These are phyloP conservation scores for Rhodotorula taiwanensis DNA, from an alignment of 768 basidiomycete genomes.

Conservation along the genomic window DNA sequence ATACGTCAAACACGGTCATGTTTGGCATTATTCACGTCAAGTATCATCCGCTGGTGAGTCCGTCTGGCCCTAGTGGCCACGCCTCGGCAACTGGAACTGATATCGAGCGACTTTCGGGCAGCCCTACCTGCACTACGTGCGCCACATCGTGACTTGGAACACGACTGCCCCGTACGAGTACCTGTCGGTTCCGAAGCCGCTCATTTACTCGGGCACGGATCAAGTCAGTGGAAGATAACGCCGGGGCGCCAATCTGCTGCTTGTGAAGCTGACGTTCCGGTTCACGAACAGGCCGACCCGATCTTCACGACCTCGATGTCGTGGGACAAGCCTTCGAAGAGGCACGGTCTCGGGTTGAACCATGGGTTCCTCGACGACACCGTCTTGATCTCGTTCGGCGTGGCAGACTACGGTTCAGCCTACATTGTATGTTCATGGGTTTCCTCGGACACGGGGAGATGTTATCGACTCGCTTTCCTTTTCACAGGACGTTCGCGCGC, in stretches of 20 bases:
- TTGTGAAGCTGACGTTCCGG: no score
- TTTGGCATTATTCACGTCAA: conserved; percentile 30
- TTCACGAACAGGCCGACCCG: conserved; percentile 32
- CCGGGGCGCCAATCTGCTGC: no score
- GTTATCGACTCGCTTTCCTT: background rate
- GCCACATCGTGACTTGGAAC: conserved; percentile 28
- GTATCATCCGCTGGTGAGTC: conserved; percentile 19
- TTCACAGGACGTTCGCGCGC: conserved; percentile 14
- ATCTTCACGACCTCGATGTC: conserved; percentile 27
- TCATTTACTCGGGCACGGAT: conserved; percentile 24
- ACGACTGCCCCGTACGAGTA: conserved; percentile 29
- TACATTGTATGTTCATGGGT: conserved; percentile 2
- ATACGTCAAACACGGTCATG: conserved; percentile 27
- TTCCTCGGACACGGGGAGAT: no score
- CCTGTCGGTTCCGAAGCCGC: conserved; percentile 20
- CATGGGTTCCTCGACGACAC: conserved; percentile 30
- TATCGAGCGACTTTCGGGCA: background rate
- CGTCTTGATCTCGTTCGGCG: conserved; percentile 25
- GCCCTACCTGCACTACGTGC: conserved; percentile 27
- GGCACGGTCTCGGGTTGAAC: conserved; percentile 14
- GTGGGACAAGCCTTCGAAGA: conserved; percentile 15
- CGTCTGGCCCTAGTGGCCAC: background rate
- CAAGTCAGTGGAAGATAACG: no score
- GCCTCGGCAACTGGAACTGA: background rate
- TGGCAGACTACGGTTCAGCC: conserved; percentile 17